A percentile compares a stretch with the other conserved stretches of the same genome.
phyloP scores from a whole-genome alignment of 495 filamentous ascomycete species.

The Penicillium parvum region DNA sequence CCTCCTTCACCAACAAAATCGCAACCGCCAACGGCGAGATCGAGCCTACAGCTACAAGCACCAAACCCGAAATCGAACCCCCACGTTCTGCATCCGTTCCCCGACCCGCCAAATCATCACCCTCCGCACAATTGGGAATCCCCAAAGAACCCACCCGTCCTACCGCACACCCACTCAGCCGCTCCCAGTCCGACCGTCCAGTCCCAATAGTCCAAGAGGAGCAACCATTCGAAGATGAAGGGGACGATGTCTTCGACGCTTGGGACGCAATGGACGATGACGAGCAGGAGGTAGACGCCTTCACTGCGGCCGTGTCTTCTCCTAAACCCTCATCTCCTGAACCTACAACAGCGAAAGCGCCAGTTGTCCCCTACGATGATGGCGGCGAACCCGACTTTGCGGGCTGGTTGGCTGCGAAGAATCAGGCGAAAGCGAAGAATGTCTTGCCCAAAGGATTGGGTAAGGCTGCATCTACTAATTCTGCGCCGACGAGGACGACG shows the following conservation, averaged over 20 bases:
- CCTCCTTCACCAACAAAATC: conserved; percentile 95
- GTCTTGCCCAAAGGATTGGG: conserved; percentile 72
- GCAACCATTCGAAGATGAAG: conserved; percentile 38
- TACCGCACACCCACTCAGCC: conserved; percentile 40
- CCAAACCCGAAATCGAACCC: conserved; percentile 28
- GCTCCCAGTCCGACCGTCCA: conserved; percentile 36
- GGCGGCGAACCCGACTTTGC: conserved; percentile 89
- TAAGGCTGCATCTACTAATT: conserved; percentile 44
- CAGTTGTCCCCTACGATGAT: conserved; percentile 64
- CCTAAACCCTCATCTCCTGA: conserved; percentile 30
- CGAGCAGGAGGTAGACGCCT: conserved; percentile 45
- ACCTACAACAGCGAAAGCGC: conserved; percentile 25
- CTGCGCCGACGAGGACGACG: conserved; percentile 28
- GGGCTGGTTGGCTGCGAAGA: conserved; percentile 83
- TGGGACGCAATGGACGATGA: conserved; percentile 71
- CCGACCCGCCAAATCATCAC: conserved; percentile 42
- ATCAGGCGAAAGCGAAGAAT: conserved; percentile 65
- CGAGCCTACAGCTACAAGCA: conserved; percentile 43
- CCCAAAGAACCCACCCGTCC: conserved; percentile 33
- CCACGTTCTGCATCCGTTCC: conserved; percentile 46
- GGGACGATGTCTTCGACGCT: conserved; percentile 57
- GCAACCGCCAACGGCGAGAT: conserved; percentile 82
- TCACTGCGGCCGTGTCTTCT: conserved; percentile 38
- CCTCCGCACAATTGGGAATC: conserved; percentile 44
- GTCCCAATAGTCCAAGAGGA: conserved; percentile 40